These are phyloP conservation scores for Takakia lepidozioides DNA, from an alignment of 225 moss, liverwort and hornwort species.

Conservation along the genomic window DNA sequence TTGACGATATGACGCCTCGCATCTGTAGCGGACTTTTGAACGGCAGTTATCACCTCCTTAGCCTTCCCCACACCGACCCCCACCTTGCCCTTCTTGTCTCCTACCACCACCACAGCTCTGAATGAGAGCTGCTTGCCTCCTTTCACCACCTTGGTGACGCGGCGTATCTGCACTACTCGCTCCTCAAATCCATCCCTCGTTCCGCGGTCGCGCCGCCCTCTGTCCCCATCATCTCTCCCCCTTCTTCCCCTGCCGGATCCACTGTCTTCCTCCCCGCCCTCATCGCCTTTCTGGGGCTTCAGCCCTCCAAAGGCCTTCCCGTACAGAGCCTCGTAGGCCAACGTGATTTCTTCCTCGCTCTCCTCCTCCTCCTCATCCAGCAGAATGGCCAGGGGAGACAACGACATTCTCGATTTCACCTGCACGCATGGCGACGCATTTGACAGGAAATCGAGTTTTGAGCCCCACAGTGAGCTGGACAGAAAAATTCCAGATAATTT, in stretches of 20 bases:
- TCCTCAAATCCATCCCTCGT: slow-evolving; percentile 62
- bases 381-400: slow-evolving; percentile 13
- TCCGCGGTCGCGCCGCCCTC: slow-evolving; percentile 19
- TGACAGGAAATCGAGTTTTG: slow-evolving; percentile 17
- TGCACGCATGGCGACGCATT: not conserved
- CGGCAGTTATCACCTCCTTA: slow-evolving; percentile 94
- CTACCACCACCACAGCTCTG: slow-evolving; percentile 90
- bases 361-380: slow-evolving; percentile 67
- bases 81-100: slow-evolving; percentile 90
- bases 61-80: slow-evolving; percentile 93
- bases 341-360: slow-evolving; percentile 72
- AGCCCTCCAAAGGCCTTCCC: slow-evolving; percentile 77
- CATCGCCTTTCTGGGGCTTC: slow-evolving; percentile 15
- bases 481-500: slow-evolving; percentile 7
- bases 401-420: not conserved
- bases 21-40: slow-evolving; percentile 79
- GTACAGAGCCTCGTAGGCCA: slow-evolving; percentile 83
- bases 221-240: slow-evolving; percentile 24
- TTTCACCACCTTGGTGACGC: slow-evolving; percentile 98
- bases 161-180: slow-evolving; percentile 95
- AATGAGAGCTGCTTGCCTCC: slow-evolving; percentile 98
- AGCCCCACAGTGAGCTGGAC: slow-evolving; percentile 57
- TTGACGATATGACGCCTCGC: slow-evolving; percentile 74
- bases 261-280: slow-evolving; percentile 20
- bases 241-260: slow-evolving; percentile 27